These are phyloP conservation scores for Yamadazyma oceani DNA, from an alignment of 1,139 yeast genomes.

Conservation along the genomic window DNA sequence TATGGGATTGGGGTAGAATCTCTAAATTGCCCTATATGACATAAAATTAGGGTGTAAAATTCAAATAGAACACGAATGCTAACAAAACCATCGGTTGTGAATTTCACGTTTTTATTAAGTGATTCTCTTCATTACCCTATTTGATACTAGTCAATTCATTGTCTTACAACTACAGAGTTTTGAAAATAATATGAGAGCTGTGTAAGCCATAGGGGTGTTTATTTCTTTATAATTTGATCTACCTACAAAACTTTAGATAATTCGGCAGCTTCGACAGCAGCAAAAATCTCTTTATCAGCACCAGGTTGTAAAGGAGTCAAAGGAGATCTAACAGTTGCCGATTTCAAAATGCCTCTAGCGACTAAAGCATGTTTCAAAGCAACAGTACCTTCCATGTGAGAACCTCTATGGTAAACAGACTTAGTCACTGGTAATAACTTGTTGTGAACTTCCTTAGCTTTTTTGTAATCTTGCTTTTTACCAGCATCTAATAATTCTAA, in stretches of 20 bases:
- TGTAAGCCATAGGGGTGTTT: no score
- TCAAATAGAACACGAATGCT: no score
- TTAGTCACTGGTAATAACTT: slow-evolving; percentile 1
- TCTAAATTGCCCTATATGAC: no score
- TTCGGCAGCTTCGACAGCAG: slow-evolving; percentile 1
- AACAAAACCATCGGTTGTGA: no score
- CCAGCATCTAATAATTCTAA: slow-evolving; percentile 1
- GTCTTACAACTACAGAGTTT: no score
- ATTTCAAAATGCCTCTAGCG: slow-evolving; percentile 1
- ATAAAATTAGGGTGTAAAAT: no score
- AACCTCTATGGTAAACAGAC: slow-evolving; percentile 2
- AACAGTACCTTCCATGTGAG: slow-evolving; percentile 3
- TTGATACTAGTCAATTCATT: no score
- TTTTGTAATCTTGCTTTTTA: slow-evolving; percentile 1
- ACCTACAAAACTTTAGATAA: slow-evolving; percentile 1
- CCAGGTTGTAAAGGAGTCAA: slow-evolving; percentile 1
- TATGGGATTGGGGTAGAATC: no score
- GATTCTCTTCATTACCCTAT: no score
- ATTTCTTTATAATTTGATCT: no score
- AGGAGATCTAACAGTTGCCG: slow-evolving; percentile 1
- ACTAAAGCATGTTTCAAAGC: slow-evolving; percentile 3
- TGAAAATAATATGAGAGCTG: no score
- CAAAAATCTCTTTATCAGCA: background rate
- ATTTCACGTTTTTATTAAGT: no score
- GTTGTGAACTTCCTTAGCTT: slow-evolving; percentile 2